Evolutionary conservation across 768 basidiomycete genomes (phyloP).

Genomic region (Boletus huronensis): DNA sequence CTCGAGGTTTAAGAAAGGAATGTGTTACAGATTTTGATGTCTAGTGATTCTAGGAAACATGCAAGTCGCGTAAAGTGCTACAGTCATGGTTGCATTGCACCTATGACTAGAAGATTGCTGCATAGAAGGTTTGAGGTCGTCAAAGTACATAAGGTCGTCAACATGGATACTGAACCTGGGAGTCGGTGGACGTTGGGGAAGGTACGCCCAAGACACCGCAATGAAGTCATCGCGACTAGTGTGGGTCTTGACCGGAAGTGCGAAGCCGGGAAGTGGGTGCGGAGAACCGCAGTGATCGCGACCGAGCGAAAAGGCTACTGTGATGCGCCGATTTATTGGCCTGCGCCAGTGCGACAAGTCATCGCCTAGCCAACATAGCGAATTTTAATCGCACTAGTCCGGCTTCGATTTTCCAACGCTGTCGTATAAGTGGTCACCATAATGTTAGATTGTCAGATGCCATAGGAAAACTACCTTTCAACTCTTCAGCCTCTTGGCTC

Average conservation of each 20-base stretch:
- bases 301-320: slow-evolving; percentile 20
- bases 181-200: slow-evolving; percentile 6
- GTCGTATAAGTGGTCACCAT: not conserved
- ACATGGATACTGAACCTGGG: slow-evolving; percentile 17
- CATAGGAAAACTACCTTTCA: slow-evolving; percentile 51
- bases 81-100: slow-evolving; percentile 10
- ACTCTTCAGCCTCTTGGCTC: slow-evolving; percentile 79
- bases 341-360: slow-evolving; percentile 9
- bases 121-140: slow-evolving; percentile 14
- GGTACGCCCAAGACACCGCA: slow-evolving; percentile 15
- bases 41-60: slow-evolving; percentile 5
- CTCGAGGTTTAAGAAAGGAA: not conserved
- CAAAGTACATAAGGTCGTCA: slow-evolving; percentile 28
- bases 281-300: slow-evolving; percentile 20
- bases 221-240: slow-evolving; percentile 10
- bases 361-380: slow-evolving; percentile 60
- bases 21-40: not conserved
- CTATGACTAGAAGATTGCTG: slow-evolving; percentile 2
- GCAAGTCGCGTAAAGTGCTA: slow-evolving; percentile 3
- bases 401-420: slow-evolving; percentile 71
- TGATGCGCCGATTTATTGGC: slow-evolving; percentile 19
- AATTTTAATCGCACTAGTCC: slow-evolving; percentile 68
- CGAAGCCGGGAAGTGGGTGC: slow-evolving; percentile 20
- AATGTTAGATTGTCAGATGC: not conserved
- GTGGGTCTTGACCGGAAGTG: slow-evolving; percentile 19